Evolutionary conservation across 495 filamentous ascomycete species (phyloP).

Genomic region (Lepraria neglecta): DNA sequence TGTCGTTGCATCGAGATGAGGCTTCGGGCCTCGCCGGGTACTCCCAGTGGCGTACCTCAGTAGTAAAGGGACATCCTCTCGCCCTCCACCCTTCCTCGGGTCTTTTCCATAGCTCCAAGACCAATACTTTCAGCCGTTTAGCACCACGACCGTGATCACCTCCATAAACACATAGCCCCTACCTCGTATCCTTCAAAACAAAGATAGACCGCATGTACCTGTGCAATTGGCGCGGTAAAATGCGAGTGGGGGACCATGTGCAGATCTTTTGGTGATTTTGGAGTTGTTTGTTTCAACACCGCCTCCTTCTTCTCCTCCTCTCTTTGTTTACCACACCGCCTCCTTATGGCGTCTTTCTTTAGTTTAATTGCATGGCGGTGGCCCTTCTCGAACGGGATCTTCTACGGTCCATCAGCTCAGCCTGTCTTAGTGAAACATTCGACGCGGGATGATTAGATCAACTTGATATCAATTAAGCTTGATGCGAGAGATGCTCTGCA

Average conservation of each 20-base stretch:
- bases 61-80: background rate
- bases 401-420: background rate
- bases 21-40: too few species aligned
- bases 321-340: background rate
- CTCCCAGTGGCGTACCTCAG: too few species aligned
- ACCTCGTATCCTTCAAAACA: background rate
- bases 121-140: too few species aligned
- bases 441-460: slow-evolving; percentile 11
- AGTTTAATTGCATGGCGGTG: background rate
- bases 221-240: slow-evolving; percentile 7
- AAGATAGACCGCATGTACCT: background rate
- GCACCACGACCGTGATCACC: background rate
- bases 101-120: background rate
- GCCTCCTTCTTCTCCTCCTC: background rate
- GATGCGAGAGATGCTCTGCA: background rate
- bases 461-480: slow-evolving; percentile 3
- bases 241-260: background rate
- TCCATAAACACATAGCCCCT: background rate
- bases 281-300: background rate
- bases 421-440: background rate
- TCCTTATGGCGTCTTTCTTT: background rate
- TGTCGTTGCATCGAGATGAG: too few species aligned
- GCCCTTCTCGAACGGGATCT: background rate
- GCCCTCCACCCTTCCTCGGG: background rate
- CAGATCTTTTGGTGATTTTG: background rate